Evolutionary conservation across 1,139 yeast species (phyloP).

Genomic region (Nadsonia commutata): DNA sequence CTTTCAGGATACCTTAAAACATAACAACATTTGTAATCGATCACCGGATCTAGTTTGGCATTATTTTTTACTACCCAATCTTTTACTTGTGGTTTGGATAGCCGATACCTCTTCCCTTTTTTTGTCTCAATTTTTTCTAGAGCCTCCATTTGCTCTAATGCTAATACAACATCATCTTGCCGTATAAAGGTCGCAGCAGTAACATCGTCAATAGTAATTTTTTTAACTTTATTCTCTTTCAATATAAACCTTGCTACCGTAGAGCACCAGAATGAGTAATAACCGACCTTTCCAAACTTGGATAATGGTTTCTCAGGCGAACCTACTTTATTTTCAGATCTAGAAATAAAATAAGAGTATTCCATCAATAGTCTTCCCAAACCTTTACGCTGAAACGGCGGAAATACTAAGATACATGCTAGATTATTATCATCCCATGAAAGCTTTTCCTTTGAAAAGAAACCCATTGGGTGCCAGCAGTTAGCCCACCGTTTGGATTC

Average conservation of each 20-base stretch:
- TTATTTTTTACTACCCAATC: constrained; percentile 4
- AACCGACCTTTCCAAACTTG: constrained; percentile 61
- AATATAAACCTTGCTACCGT: constrained; percentile 29
- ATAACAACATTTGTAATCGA: constrained; percentile 1
- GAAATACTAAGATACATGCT: constrained; percentile 83
- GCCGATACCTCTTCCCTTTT: constrained; percentile 1
- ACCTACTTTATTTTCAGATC: constrained; percentile 41
- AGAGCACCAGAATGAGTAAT: constrained; percentile 65
- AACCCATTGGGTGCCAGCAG: constrained; percentile 42
- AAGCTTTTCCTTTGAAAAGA: constrained; percentile 73
- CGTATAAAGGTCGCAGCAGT: constrained; percentile 54
- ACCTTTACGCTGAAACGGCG: constrained; percentile 73
- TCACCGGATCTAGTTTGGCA: constrained; percentile 3
- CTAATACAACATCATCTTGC: constrained; percentile 47
- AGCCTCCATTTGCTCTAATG: constrained; percentile 49
- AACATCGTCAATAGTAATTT: constrained; percentile 36
- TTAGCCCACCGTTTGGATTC: constrained; percentile 5
- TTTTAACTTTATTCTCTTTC: constrained; percentile 11
- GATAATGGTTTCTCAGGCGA: constrained; percentile 92
- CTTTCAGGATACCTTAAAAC: not conserved
- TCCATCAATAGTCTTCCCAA: constrained; percentile 72
- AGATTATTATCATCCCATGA: constrained; percentile 78
- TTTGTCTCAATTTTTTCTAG: constrained; percentile 17
- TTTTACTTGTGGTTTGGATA: constrained; percentile 2
- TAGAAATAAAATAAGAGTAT: constrained; percentile 63